Percentiles rank a stretch among this genome's conserved stretches.
Evolutionary conservation across 495 filamentous ascomycete genomes (phyloP).

Genomic region (Trichoderma gamsii): DNA sequence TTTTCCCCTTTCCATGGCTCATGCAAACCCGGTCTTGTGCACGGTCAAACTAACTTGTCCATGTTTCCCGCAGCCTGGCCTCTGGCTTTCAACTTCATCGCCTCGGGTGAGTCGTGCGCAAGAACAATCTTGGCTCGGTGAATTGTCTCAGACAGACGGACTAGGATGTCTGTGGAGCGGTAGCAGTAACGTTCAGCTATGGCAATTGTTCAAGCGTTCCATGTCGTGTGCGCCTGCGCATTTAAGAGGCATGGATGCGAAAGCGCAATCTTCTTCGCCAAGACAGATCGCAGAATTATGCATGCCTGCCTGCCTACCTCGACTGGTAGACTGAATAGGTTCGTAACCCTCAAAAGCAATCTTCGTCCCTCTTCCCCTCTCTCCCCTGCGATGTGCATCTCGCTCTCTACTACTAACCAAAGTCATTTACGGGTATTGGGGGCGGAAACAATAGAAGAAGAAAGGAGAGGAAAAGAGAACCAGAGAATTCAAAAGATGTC

Average conservation of each 20-base stretch:
- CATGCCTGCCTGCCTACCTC: not conserved
- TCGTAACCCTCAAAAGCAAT: slow-evolving; percentile 14
- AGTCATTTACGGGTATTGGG: not conserved
- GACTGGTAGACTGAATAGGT: slow-evolving; percentile 6
- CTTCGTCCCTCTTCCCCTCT: slow-evolving; percentile 16
- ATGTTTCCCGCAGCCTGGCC: slow-evolving; percentile 50
- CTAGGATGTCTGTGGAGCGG: slow-evolving; percentile 29
- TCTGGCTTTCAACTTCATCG: slow-evolving; percentile 74
- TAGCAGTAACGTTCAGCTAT: slow-evolving; percentile 26
- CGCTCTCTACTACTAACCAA: not conserved
- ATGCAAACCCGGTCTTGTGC: not conserved
- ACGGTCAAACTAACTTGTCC: not conserved
- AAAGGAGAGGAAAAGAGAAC: slow-evolving; percentile 11
- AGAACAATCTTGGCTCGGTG: slow-evolving; percentile 11
- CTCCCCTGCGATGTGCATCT: not conserved
- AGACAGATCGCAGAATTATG: not conserved
- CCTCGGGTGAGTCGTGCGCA: slow-evolving; percentile 64
- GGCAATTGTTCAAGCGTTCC: not conserved
- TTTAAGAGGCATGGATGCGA: not conserved
- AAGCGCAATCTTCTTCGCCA: not conserved
- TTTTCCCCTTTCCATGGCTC: not conserved
- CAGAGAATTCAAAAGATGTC: not conserved
- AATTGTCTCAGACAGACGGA: not conserved
- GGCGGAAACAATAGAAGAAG: not conserved
- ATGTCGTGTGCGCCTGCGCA: not conserved